phyloP scores from a whole-genome alignment of 2,329 filamentous ascomycete species.

The Aspergillus oerlinghausenensis region DNA sequence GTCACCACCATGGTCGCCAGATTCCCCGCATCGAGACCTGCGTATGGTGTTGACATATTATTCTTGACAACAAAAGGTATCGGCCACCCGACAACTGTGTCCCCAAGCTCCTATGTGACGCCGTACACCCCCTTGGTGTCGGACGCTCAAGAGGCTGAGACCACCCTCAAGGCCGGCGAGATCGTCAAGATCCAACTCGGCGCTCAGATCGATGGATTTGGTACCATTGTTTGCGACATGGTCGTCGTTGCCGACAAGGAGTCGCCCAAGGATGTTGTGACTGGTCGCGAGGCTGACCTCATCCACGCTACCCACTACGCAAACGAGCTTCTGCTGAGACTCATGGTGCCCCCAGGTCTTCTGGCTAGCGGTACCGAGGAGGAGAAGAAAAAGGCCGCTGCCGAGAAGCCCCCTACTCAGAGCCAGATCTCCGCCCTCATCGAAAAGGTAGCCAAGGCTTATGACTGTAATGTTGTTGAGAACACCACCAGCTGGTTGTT shows the following conservation, averaged over 20 bases:
- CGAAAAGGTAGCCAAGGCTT: conserved; percentile 86
- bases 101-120: conserved; percentile 88
- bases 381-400: conserved; percentile 86
- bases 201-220: conserved; percentile 96
- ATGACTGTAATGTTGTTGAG: conserved; percentile 90
- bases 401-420: conserved; percentile 79
- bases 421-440: conserved; percentile 79
- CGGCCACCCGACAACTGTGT: conserved; percentile 90
- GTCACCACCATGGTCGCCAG: conserved; percentile 21
- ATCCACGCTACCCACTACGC: conserved; percentile 88
- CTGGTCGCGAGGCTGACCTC: conserved; percentile 78
- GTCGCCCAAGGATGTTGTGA: conserved; percentile 59
- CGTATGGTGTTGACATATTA: conserved; percentile 18
- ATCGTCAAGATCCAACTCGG: conserved; percentile 97
- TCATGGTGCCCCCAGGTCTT: conserved; percentile 88
- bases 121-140: conserved; percentile 90
- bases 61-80: conserved; percentile 56
- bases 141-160: conserved; percentile 77
- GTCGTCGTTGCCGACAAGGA: conserved; percentile 66
- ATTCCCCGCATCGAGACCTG: conserved; percentile 1
- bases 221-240: conserved; percentile 92
- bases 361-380: conserved; percentile 80
- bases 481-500: conserved; percentile 98
- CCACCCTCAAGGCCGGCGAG: conserved; percentile 77
- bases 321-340: conserved; percentile 86